Percentiles rank a stretch among this genome's conserved stretches.
phyloP scores from a whole-genome alignment of 306 rosid species.

The Datisca glomerata region DNA sequence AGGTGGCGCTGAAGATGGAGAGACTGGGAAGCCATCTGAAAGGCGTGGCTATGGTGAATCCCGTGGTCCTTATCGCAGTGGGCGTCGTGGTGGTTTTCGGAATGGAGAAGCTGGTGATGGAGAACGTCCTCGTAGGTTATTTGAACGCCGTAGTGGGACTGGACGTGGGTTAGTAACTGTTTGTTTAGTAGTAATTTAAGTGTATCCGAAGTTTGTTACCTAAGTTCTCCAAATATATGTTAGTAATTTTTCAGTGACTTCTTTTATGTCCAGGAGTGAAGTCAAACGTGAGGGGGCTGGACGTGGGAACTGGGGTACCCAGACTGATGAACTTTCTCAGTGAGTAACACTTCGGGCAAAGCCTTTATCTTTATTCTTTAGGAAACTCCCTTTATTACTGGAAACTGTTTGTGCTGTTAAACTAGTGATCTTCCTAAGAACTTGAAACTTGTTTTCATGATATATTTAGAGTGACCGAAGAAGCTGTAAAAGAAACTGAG shows the following conservation, averaged over 20 bases:
- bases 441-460: too few relatives aligned
- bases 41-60: constrained; percentile 63
- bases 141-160: constrained; percentile 90
- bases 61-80: constrained; percentile 56
- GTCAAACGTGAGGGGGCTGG: constrained; percentile 83
- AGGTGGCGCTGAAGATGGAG: constrained; percentile 55
- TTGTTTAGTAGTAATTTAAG: not conserved
- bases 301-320: constrained; percentile 91
- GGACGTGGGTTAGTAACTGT: constrained; percentile 56
- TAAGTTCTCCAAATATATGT: not conserved
- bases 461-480: constrained; percentile 54
- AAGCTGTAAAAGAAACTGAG: constrained; percentile 41
- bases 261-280: constrained; percentile 42
- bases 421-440: too few relatives aligned
- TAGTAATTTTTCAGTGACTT: not conserved
- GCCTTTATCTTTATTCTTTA: too few relatives aligned
- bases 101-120: constrained; percentile 71
- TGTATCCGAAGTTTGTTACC: too few relatives aligned
- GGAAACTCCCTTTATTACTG: too few relatives aligned
- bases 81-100: constrained; percentile 69
- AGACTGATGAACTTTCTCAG: constrained; percentile 57
- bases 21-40: constrained; percentile 35
- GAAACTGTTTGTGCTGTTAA: too few relatives aligned
- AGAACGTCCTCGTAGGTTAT: constrained; percentile 53
- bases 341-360: constrained; percentile 15